Evolutionary conservation across 1,284 basidiomycete genomes (phyloP), one percentile per base, ranked within the genome.

Genomic region (Fomitopsis pinicola): DNA sequence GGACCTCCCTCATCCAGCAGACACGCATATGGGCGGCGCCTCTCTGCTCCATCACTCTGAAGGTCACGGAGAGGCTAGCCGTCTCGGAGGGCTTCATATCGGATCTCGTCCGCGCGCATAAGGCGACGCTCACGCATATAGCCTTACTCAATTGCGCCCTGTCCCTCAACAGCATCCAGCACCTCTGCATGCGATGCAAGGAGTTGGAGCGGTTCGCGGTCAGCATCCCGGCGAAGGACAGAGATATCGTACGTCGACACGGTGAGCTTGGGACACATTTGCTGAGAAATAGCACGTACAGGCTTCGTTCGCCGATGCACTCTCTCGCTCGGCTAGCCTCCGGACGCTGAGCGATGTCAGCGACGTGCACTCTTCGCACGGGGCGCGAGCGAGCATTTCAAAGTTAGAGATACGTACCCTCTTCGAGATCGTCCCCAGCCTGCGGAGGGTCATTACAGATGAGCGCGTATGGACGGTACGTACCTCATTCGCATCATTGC

Each of bases 381-480:
- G 33, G 58, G 62, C n/a, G 52, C 33, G 44, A 14, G 17, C 35
- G 5, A 72, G 73, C 9, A 72, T 87, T 35, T 76, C 70, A 44
- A 75, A 73, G 36, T 76, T 78, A 15, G 77, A 78, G 54, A 79
- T 82, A 7, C 71, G 71, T 15, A 61, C 69, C 35, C 68, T 88
- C 61, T 81, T 86, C 77, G 65, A 67, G 26, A 62, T 62, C 4
- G 77, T 79, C 15, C 75, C 72, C 12, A 76, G 64, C 36, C 70
- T 87, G 59, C 70, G 71, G 55, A 81, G 74, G 60, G 75, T 90
- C 44, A 71, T 87, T 36, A 82, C 80, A 33, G 82, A 81, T 62
- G 78, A 77, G 46, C 76, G 85, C 42, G 69, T 82, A 9, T 90
- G 87, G 87, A 83, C 76, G 66, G 88, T 88, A 66, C 57, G 74